Evolutionary conservation across 164 flowering plant species (phyloP), one percentile per base, ranked within the genome.

Genomic region (Stephania yunnanensis): DNA sequence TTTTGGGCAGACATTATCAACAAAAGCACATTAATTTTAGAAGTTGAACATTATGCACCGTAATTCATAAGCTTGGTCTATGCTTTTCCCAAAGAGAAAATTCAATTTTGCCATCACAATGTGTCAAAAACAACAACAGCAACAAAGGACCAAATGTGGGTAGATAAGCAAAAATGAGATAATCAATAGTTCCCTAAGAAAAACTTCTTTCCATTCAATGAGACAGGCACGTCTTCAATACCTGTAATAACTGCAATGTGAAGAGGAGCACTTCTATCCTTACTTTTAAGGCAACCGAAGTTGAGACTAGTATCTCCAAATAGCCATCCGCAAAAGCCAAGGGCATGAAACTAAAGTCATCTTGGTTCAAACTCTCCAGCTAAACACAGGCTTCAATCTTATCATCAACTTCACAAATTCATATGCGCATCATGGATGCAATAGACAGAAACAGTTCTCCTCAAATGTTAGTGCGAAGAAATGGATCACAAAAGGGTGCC

Each of bases 161-260:
- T 36, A 2, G 42, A 36, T 36, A 36, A 4, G 42, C 4, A 36
- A 36, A 36, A 36, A 4, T 36, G 42, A 36, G 42, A 36, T 2
- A 36, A 36, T 36, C 42, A 2, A 36, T 36, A 36, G 2, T 36
- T 36, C 4, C 42, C 42, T 36, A 36, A 36, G 42, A 36, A 36
- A 36, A 2, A 2, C 4, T 36, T 36, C 42, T 36, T 36, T 36
- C 42, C 42, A 2, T 36, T 36, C 42, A 36, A 36, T 36, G 3
- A 36, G 4, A 36, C 42, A 36, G 42, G 42, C 42, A 2, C 42
- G 4, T 36, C 42, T 36, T 36, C 42, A 36, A 36, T 80, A 17
- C 86, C 90, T 73, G 69, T 80, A 6, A 79, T 45, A 2, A 82
- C 82, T 10, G 87, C 90, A 78, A 4, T 76, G 53, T 86, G 88